A percentile compares a stretch with the other conserved stretches of the same genome.
Conservation (phyloP, 768 basidiomycete genomes). For the Infundibulicybe gibba region DNA sequence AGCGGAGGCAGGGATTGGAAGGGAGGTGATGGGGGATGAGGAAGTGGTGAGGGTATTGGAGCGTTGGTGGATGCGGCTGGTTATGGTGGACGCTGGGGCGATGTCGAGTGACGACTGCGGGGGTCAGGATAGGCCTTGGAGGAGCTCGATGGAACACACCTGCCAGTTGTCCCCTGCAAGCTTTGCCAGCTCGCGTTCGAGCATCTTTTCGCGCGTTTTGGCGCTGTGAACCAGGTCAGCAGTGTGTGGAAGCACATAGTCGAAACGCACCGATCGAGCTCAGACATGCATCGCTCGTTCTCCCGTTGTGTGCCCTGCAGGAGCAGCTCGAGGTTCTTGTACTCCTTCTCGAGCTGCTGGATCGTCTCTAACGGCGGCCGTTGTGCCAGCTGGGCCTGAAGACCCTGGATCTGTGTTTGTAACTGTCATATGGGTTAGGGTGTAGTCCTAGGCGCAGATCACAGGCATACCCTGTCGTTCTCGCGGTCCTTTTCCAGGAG, state of each 20-base stretch:
- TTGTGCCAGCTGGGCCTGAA: constrained; percentile 63
- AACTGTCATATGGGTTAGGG: constrained; percentile 36
- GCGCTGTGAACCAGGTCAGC: neutral
- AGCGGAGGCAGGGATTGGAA: neutral
- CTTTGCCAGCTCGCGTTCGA: constrained; percentile 69
- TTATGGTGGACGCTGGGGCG: neutral
- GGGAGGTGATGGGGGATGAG: neutral
- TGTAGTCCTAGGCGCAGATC: neutral
- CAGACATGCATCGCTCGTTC: constrained; percentile 82
- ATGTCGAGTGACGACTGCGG: neutral
- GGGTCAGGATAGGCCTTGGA: neutral
- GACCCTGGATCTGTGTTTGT: constrained; percentile 53
- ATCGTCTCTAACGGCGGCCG: constrained; percentile 68
- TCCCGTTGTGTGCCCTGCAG: constrained; percentile 80
- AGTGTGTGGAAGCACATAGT: neutral
- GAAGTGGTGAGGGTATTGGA: neutral
- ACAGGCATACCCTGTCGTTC: constrained; percentile 53
- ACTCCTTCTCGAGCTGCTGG: constrained; percentile 67
- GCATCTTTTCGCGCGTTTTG: constrained; percentile 38
- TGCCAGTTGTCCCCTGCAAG: constrained; percentile 83
- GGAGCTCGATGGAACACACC: constrained; percentile 31
- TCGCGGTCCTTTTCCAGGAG: constrained; percentile 67
- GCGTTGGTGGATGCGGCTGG: neutral
- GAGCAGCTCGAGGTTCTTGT: constrained; percentile 71
- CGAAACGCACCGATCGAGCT: constrained; percentile 60